Conservation (phyloP, 495 filamentous ascomycete species). For the Neurospora sp. region DNA sequence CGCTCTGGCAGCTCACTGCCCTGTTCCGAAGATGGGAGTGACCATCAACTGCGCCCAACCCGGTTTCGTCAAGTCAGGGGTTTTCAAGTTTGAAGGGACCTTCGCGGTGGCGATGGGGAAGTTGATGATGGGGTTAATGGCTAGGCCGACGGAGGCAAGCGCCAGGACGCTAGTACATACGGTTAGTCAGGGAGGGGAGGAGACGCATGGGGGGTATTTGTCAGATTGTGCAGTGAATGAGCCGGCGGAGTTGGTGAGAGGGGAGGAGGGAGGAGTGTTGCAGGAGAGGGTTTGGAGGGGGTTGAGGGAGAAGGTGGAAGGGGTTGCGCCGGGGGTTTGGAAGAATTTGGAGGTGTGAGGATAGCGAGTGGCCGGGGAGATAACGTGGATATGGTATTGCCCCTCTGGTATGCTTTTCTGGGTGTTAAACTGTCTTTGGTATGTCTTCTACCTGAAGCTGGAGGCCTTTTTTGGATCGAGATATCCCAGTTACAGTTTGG, state of each 20-base stretch:
- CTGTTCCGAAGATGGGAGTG: not conserved
- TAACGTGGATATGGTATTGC: rapidly evolving
- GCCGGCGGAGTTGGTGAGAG: not conserved
- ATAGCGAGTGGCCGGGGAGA: not conserved
- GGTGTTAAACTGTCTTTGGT: not conserved
- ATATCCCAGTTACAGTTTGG: rapidly evolving
- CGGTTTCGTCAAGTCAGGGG: slow-evolving; percentile 3
- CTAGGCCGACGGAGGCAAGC: slow-evolving; percentile 32
- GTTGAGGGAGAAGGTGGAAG: slow-evolving; percentile 38
- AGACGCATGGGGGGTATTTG: slow-evolving; percentile 38
- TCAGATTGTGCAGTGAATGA: slow-evolving; percentile 19
- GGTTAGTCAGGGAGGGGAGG: slow-evolving; percentile 18
- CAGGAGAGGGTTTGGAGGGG: slow-evolving; percentile 41
- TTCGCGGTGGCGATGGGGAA: not conserved
- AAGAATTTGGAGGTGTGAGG: not conserved
- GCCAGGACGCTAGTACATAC: slow-evolving; percentile 30
- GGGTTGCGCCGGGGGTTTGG: slow-evolving; percentile 23
- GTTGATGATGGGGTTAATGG: slow-evolving; percentile 21
- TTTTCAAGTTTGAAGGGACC: not conserved
- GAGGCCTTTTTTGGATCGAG: not conserved
- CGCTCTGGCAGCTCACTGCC: slow-evolving; percentile 16
- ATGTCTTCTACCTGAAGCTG: not conserved
- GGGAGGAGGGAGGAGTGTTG: not conserved
- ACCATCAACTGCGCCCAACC: slow-evolving; percentile 5
- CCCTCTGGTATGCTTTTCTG: no score